Conservation (phyloP, 1,284 basidiomycete genomes). For the Ganoderma lingzhi region DNA sequence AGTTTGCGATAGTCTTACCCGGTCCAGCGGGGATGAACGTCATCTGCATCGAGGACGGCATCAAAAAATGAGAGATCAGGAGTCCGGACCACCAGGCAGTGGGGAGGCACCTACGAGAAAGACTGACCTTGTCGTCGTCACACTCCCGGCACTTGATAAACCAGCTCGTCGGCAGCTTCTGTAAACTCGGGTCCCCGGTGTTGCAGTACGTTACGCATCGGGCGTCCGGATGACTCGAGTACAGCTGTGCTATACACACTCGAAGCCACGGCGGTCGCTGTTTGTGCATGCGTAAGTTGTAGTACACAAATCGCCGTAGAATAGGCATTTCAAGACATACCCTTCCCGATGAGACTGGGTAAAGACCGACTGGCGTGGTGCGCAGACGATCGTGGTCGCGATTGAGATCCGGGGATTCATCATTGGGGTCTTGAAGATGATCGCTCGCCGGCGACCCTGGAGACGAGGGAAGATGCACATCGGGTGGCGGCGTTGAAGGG, state of each 20-base stretch:
- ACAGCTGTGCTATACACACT: background rate
- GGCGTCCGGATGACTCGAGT: background rate
- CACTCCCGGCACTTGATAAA: slow-evolving; percentile 13
- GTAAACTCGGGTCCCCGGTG: background rate
- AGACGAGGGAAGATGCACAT: background rate
- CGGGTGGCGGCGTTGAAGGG: background rate
- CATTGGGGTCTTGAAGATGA: background rate
- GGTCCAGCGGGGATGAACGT: slow-evolving; percentile 4
- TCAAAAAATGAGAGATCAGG: background rate
- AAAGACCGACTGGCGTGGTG: background rate
- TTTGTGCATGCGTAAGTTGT: background rate
- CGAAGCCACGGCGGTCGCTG: slow-evolving; percentile 15
- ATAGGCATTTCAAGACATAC: background rate
- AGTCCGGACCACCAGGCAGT: no score
- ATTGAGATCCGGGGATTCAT: background rate
- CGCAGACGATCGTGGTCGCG: background rate
- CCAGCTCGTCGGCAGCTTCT: slow-evolving; percentile 1
- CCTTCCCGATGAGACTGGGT: background rate
- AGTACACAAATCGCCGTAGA: no score
- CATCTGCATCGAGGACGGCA: background rate
- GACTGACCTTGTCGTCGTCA: slow-evolving; percentile 3
- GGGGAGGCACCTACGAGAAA: background rate
- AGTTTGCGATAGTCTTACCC: background rate
- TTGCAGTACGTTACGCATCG: background rate
- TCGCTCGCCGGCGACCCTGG: background rate